A percentile compares a stretch with the other conserved stretches of the same genome.
phyloP scores from a whole-genome alignment of 192 early-diverging fungal species.

The Linnemannia schmuckeri region DNA sequence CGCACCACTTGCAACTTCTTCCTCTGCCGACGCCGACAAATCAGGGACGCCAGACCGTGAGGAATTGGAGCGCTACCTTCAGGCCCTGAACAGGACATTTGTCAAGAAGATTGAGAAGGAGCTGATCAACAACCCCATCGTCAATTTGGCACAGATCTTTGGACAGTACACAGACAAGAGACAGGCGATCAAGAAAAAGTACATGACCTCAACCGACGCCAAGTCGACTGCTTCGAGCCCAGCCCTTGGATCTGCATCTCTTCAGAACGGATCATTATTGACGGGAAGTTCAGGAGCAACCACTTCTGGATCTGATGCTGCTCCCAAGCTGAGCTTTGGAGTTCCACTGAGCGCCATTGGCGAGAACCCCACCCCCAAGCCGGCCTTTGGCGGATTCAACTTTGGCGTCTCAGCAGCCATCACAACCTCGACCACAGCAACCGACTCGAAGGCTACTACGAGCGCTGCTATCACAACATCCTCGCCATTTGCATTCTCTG shows the following conservation, averaged over 20 bases:
- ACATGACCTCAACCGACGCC: not conserved
- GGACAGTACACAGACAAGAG: conserved; percentile 10
- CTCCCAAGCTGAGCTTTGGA: conserved; percentile 6
- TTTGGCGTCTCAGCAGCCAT: conserved; percentile 8
- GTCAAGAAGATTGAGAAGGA: conserved; percentile 14
- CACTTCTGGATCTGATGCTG: not conserved
- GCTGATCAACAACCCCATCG: not conserved
- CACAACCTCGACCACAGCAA: not conserved
- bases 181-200: not conserved
- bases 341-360: not conserved
- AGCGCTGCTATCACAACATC: not conserved
- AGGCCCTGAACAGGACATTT: conserved; percentile 11
- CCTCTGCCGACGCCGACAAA: not conserved
- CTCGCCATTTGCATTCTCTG: not conserved
- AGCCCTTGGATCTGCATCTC: not conserved
- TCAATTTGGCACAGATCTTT: conserved; percentile 22
- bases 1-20: not conserved
- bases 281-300: not conserved
- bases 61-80: not conserved
- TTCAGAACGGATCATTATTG: conserved; percentile 8
- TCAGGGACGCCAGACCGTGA: not conserved
- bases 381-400: conserved; percentile 17
- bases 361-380: not conserved
- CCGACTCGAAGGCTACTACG: not conserved
- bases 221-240: not conserved